Base-by-base conservation (phyloP, 169 alveolate species). In the Eimeria brunetti region DNA sequence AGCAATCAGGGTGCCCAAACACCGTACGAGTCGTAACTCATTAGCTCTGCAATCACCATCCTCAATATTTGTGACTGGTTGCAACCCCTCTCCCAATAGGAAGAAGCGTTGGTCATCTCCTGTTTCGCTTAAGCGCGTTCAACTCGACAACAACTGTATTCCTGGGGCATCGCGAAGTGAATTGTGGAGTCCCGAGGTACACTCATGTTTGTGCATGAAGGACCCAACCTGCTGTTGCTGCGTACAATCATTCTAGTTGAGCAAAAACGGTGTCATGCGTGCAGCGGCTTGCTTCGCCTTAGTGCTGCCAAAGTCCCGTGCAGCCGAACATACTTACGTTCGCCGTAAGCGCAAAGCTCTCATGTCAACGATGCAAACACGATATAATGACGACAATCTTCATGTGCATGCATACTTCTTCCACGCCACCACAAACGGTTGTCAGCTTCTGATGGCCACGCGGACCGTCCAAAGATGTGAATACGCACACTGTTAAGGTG, bases 351-450 rank as follows among this genome's bases (percentile, higher is more conserved):
- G 9, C 88, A 44, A 44, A 78, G 88, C 41, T 27, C 27, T 76
- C 62, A 24, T 44, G 86, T 30, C 88, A 78, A n/a, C 88, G 64
- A 78, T 78, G 64, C 88, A 78, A 38, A 44, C 41, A 76, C 86
- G 62, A 76, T 76, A 27, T 78, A 27, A 41, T 78, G 67, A 30
- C 88, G 12, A 78, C 64, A 78, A 44, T 27, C 12, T 46, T n/a
- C 88, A 49, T n/a, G 14, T 24, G 67, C 88, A 49, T 78, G 67
- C 67, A 49, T 41, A 78, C 86, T 44, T 38, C 44, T 27, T 78
- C 12, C 46, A 30, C 88, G 22, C 46, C 67, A 78, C 24, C 86
- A 44, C 46, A 27, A 27, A 78, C 14, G 27, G 44, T 49, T 27
- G 88, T 8, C 67, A 44, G 44, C 88, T 62, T n/a, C 67, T 46